Conservation (phyloP, 2,329 filamentous ascomycete genomes). For the Colletotrichum sp. region DNA sequence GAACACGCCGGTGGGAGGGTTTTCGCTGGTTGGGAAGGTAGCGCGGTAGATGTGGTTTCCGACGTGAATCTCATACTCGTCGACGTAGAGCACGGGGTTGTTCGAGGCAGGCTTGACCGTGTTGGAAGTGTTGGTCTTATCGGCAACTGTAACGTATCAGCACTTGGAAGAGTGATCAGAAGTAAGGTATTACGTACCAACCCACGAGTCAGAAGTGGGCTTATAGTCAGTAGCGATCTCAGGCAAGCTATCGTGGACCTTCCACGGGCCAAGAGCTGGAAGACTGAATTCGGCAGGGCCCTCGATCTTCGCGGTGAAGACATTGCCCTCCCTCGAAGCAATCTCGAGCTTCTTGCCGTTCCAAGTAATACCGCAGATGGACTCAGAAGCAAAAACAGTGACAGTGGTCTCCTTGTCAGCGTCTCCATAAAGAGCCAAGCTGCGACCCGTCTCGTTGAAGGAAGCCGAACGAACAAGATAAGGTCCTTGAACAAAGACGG, state of each 20-base stretch:
- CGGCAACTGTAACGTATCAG: constrained; percentile 37
- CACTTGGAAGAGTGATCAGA: neutral
- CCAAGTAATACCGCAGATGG: constrained; percentile 51
- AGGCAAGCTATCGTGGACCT: constrained; percentile 51
- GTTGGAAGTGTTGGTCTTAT: constrained; percentile 55
- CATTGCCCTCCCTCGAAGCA: constrained; percentile 28
- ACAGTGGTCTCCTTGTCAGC: constrained; percentile 43
- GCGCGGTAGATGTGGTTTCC: constrained; percentile 61
- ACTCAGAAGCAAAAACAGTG: constrained; percentile 52
- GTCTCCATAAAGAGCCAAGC: constrained; percentile 50
- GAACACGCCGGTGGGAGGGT: constrained; percentile 45
- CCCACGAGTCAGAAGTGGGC: constrained; percentile 47
- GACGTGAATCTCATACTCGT: constrained; percentile 60
- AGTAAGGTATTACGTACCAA: constrained; percentile 29
- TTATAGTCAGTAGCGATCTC: constrained; percentile 49
- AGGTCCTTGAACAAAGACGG: constrained; percentile 56
- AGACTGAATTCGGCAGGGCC: constrained; percentile 36
- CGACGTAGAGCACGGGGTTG: constrained; percentile 60
- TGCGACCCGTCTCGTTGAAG: constrained; percentile 34
- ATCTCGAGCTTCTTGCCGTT: constrained; percentile 48
- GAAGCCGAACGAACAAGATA: constrained; percentile 54
- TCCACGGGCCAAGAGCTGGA: constrained; percentile 49
- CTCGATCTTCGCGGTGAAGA: constrained; percentile 30
- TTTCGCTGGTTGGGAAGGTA: constrained; percentile 46
- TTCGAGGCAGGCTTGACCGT: constrained; percentile 50